Evolutionary conservation across 2,329 filamentous ascomycete species (phyloP), one percentile per base, ranked within the genome.

Genomic region (Diplocarpon mali): DNA sequence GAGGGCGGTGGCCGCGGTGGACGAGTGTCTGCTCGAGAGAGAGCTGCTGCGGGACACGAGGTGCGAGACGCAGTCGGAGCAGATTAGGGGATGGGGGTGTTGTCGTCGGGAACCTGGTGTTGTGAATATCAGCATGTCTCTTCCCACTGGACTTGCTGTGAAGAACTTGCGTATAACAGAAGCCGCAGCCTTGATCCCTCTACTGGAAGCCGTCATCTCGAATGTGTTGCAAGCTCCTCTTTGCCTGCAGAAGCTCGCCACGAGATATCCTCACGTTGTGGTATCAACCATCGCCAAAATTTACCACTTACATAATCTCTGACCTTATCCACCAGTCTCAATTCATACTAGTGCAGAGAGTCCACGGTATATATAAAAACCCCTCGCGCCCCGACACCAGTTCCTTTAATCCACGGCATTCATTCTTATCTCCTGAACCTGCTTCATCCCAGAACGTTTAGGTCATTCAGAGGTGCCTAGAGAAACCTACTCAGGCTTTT

Each of bases 381-480:
- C 63, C 61, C 16, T 59, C 61, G 43, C 42, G 17, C 20, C 20
- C 20, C 20, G 20, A 7, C 20, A 3, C 10, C 30, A 5, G 5
- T 10, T 32, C 10, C 30, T 14, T 3, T 10, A 4, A 32, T 10
- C 65, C 69, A 74, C 71, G 83, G 83, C 85, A 83, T 77, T 69
- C 67, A 75, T 77, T 82, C 89, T 95, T 95, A 95, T 95, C 89
- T 77, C 89, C 86, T 88, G 80, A 76, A 80, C 72, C 75, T 72
- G 71, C 71, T 72, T 67, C 69, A 63, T 67, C 70, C 78, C 75
- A 83, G 73, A 76, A 80, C 75, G 79, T 82, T 76, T 76, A 86
- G 87, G 89, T 80, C 89, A 95, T 95, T 92, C 75, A 78, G 67
- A 67, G 70, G 79, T 92, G 89, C 85, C 85, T 65, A 95, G 85